Conservation (phyloP, 768 basidiomycete genomes). For the Panaeolus papilionaceus region DNA sequence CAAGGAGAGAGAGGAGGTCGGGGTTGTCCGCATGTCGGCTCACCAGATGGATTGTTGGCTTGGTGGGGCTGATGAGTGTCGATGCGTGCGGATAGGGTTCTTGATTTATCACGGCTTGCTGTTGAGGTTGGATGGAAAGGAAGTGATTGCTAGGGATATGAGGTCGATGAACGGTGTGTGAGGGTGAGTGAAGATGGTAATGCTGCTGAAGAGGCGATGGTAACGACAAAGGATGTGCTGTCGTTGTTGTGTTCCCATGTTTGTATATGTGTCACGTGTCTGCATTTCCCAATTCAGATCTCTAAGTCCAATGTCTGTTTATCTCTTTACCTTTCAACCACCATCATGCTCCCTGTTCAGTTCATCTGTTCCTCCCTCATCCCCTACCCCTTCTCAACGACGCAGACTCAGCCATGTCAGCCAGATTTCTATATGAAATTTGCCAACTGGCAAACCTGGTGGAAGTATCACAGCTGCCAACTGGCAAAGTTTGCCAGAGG, state of each 20-base stretch:
- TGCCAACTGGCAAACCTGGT: no score
- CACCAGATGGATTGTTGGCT: not conserved
- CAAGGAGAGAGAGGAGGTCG: not conserved
- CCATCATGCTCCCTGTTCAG: no score
- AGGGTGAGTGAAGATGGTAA: not conserved
- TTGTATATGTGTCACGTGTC: no score
- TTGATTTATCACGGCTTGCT: not conserved
- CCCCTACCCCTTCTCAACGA: not conserved
- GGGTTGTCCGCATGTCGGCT: not conserved
- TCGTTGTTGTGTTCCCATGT: not conserved
- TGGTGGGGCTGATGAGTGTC: not conserved
- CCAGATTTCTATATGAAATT: no score
- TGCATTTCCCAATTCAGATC: no score
- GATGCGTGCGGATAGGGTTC: not conserved
- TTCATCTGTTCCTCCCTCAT: not conserved
- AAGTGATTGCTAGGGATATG: not conserved
- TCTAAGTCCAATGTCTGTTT: no score
- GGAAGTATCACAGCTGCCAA: no score
- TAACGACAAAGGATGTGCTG: not conserved
- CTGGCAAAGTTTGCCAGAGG: no score
- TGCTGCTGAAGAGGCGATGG: not conserved
- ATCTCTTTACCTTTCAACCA: no score
- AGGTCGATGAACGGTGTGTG: no score
- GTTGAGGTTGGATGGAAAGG: not conserved
- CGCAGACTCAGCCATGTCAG: no score